Evolutionary conservation across 768 basidiomycete genomes (phyloP), one percentile per base, ranked within the genome.

Genomic region (Auricularia heimuer): DNA sequence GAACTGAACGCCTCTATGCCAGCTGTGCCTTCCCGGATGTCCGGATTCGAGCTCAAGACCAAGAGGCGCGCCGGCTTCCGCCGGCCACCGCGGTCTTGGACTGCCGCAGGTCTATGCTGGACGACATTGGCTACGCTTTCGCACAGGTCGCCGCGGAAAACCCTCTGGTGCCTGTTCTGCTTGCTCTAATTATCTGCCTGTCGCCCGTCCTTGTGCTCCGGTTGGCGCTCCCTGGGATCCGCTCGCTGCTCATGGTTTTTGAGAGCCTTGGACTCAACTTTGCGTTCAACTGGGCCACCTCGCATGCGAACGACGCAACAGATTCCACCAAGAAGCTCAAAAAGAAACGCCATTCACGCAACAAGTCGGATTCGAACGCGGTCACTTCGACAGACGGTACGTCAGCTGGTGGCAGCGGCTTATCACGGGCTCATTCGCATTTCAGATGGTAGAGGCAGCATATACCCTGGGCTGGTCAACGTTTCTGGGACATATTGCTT

Each of bases 401-500:
- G 45, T 33, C 63, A 63, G 39, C 39, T 7, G 39, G 21, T 10
- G 42, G 10, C 11, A 54, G 16, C 33, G 33, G 21, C 11, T 51
- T n/a, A 14, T 10, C 33, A 16, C 33, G 7, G 14, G n/a, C 36
- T 58, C 11, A 58, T 45, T 64, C 16, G 36, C 7, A 44, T 18
- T 16, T 34, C 33, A 39, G 68, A 63, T 24, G 51, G 44, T 14
- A 51, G 58, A n/a, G 66, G 63, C 39, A 68, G 73, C 64, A 34
- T 60, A 12, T 97, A 92, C 74, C 90, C 94, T 1, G 95, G 95
- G 0, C 87, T 98, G 62, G 90, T 97, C 72, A 98, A 98, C 71
- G 88, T 95, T 44, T 95, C 94, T 8, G 95, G 95, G 11, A 96
- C 94, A 62, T 91, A 96, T 68, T 98, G 96, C 73, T 98, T 97